Conservation (phyloP, 306 rosid species). For the Medicago ruthenica region DNA sequence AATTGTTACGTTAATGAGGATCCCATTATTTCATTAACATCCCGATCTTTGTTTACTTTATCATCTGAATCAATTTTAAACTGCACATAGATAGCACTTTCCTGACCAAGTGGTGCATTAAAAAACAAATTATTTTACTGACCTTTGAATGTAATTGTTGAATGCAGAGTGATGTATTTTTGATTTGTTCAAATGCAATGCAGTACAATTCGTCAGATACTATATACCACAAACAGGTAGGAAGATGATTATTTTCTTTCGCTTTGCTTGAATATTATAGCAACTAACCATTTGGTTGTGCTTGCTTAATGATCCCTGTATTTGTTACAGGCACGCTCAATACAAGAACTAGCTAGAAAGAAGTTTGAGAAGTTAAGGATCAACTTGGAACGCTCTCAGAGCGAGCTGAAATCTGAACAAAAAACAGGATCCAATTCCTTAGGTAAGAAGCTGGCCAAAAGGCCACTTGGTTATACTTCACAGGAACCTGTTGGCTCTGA, state of each 20-base stretch:
- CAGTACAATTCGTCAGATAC: slow-evolving; percentile 92
- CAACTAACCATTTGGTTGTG: slow-evolving; percentile 29
- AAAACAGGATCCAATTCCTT: slow-evolving; percentile 65
- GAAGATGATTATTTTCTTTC: slow-evolving; percentile 9
- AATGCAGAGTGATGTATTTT: slow-evolving; percentile 84
- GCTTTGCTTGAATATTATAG: slow-evolving; percentile 11
- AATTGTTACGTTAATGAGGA: neutral
- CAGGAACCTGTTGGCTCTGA: slow-evolving; percentile 95
- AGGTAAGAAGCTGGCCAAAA: slow-evolving; percentile 74
- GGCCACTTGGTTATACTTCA: slow-evolving; percentile 62
- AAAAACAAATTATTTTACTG: slow-evolving; percentile 24
- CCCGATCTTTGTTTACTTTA: slow-evolving; percentile 31
- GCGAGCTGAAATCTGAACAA: slow-evolving; percentile 77
- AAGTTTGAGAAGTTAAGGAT: slow-evolving; percentile 83
- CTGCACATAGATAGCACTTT: neutral
- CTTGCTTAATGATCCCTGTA: slow-evolving; percentile 37
- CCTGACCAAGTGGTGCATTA: slow-evolving; percentile 22
- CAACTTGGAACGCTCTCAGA: slow-evolving; percentile 62
- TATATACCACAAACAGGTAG: slow-evolving; percentile 93
- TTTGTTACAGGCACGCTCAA: slow-evolving; percentile 78
- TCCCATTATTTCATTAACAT: slow-evolving; percentile 25
- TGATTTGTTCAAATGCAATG: slow-evolving; percentile 96
- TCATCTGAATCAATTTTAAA: slow-evolving; percentile 28
- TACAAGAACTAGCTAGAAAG: slow-evolving; percentile 89
- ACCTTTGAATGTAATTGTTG: slow-evolving; percentile 49